phyloP scores from a whole-genome alignment of 2,329 filamentous ascomycete species.

The Fusarium hainanense region DNA sequence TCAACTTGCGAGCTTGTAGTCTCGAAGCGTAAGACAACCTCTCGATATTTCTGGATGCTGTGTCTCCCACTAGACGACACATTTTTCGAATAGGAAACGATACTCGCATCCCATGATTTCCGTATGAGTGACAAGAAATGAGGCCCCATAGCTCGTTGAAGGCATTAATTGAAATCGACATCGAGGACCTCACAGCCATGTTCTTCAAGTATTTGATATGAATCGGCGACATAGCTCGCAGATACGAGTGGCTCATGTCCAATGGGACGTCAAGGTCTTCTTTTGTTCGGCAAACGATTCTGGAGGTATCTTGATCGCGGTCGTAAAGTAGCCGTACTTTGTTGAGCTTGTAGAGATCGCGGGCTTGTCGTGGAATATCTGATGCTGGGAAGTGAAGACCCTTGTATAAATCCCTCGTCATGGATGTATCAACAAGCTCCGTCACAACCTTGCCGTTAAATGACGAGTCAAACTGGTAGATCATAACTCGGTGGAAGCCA shows the following conservation, averaged over 20 bases:
- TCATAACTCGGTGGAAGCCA: conserved; percentile 91
- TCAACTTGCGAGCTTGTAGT: conserved; percentile 86
- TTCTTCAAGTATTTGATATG: conserved; percentile 88
- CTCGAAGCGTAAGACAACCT: conserved; percentile 86
- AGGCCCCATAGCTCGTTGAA: conserved; percentile 89
- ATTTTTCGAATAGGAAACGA: conserved; percentile 93
- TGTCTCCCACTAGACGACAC: conserved; percentile 88
- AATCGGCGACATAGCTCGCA: conserved; percentile 90
- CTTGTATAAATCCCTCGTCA: conserved; percentile 86
- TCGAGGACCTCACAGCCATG: conserved; percentile 92
- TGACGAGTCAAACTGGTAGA: conserved; percentile 86
- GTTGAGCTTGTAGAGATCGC: conserved; percentile 91
- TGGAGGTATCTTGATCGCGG: conserved; percentile 80
- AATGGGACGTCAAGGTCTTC: conserved; percentile 80
- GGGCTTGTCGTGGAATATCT: conserved; percentile 85
- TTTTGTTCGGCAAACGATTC: conserved; percentile 81
- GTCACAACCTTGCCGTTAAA: conserved; percentile 91
- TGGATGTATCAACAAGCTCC: conserved; percentile 82
- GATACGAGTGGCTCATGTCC: conserved; percentile 85
- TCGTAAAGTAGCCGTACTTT: conserved; percentile 90
- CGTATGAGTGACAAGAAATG: conserved; percentile 88
- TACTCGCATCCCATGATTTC: conserved; percentile 82
- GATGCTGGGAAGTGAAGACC: conserved; percentile 89
- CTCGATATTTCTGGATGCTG: conserved; percentile 87
- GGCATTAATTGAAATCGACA: conserved; percentile 92